A percentile compares a stretch with the other conserved stretches of the same genome.
Evolutionary conservation across 2,329 filamentous ascomycete species (phyloP).

Genomic region (Penicillium occitanis): DNA sequence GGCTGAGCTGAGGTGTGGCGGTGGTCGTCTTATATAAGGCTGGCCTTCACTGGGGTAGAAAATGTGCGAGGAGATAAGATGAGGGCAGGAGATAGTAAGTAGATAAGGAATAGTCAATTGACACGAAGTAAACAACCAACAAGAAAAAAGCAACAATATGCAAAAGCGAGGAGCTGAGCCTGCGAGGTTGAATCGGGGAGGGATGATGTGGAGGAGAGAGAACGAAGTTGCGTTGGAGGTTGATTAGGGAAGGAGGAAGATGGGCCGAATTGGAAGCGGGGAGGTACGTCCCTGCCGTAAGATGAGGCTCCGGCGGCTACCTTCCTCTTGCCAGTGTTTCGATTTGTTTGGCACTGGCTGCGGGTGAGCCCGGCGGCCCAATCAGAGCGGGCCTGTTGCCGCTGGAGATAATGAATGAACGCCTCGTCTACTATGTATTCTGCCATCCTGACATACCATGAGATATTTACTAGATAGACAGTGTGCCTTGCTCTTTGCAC

Average conservation of each 20-base stretch:
- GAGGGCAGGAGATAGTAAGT: not conserved
- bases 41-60: not conserved
- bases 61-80: not conserved
- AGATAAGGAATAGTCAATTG: constrained; percentile 9
- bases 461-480: not conserved
- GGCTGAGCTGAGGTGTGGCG: constrained; percentile 19
- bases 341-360: constrained; percentile 5
- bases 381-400: not conserved
- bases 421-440: not conserved
- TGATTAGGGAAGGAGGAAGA: not conserved
- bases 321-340: not conserved
- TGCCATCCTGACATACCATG: not conserved
- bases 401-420: not conserved
- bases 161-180: not conserved
- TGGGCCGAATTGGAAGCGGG: not conserved
- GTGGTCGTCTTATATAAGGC: constrained; percentile 14
- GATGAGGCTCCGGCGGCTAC: constrained; percentile 17
- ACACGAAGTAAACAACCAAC: not conserved
- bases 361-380: not conserved
- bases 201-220: not conserved
- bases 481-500: constrained; percentile 1
- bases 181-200: not conserved
- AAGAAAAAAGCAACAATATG: not conserved
- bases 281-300: not conserved
- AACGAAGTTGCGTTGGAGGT: not conserved